Evolutionary conservation across 495 filamentous ascomycete genomes (phyloP).

Genomic region (Penicillium maclennaniae): DNA sequence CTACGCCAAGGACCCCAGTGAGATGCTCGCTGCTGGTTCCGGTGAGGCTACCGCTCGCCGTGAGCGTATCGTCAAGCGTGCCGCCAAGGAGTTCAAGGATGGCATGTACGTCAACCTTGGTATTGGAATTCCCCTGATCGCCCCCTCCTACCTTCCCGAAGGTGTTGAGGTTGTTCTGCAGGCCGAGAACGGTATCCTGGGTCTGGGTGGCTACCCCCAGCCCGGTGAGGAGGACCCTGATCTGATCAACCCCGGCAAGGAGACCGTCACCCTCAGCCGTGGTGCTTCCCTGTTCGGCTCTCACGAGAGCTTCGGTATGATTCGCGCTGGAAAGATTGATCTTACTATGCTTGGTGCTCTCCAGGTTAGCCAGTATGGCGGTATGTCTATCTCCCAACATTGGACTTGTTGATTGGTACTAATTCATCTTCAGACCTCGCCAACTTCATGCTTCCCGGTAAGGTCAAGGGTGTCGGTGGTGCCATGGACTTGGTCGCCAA

Average conservation of each 20-base stretch:
- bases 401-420: neutral
- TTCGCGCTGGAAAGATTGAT: constrained; percentile 81
- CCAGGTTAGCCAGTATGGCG: constrained; percentile 77
- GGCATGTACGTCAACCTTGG: constrained; percentile 94
- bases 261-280: constrained; percentile 77
- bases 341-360: constrained; percentile 87
- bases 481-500: constrained; percentile 91
- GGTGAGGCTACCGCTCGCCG: constrained; percentile 70
- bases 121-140: constrained; percentile 89
- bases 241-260: constrained; percentile 90
- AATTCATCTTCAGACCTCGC: constrained; percentile 29
- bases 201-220: constrained; percentile 76
- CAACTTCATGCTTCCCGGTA: constrained; percentile 75
- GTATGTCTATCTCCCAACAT: constrained; percentile 37
- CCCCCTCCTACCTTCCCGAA: constrained; percentile 73
- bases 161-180: constrained; percentile 80
- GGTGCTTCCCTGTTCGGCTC: constrained; percentile 79
- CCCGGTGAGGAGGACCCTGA: constrained; percentile 80
- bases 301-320: constrained; percentile 92
- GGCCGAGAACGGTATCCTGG: constrained; percentile 87
- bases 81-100: constrained; percentile 89
- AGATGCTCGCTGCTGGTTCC: constrained; percentile 51
- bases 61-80: constrained; percentile 76
- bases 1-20: constrained; percentile 60
- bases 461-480: constrained; percentile 90